Evolutionary conservation across 2,329 filamentous ascomycete species (phyloP).

Genomic region (Verticillium nubilum): DNA sequence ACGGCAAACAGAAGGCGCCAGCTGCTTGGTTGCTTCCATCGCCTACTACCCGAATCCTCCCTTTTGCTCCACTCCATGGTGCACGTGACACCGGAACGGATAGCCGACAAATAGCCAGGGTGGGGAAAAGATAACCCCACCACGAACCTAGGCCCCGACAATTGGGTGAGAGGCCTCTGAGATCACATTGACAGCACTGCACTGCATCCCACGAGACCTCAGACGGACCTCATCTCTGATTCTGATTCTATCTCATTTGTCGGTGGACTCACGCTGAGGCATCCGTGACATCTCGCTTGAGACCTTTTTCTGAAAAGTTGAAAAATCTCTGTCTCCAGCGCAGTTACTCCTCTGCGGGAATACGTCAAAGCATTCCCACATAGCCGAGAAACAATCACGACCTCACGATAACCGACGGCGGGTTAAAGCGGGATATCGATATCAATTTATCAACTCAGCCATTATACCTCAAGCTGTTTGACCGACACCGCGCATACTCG

Average conservation of each 20-base stretch:
- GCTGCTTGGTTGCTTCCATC: not conserved
- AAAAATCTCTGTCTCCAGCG: not conserved
- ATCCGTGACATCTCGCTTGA: not conserved
- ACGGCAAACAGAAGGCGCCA: too few species aligned
- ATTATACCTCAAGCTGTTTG: not conserved
- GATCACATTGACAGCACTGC: not conserved
- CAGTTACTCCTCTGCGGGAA: not conserved
- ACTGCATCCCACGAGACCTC: not conserved
- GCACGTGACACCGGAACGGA: not conserved
- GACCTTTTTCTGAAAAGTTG: not conserved
- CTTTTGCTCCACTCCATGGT: not conserved
- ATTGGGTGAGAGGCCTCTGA: not conserved
- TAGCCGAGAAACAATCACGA: not conserved
- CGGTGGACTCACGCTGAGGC: not conserved
- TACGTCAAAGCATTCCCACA: not conserved
- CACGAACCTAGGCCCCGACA: not conserved
- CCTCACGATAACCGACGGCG: not conserved
- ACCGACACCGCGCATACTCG: not conserved
- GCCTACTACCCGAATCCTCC: not conserved
- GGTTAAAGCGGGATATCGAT: not conserved
- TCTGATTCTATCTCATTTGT: not conserved
- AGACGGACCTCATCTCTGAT: not conserved
- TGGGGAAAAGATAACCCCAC: not conserved
- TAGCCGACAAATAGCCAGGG: not conserved
- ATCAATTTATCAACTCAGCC: not conserved